phyloP scores from a whole-genome alignment of 2,329 filamentous ascomycete species.

The Penicillium sp. region DNA sequence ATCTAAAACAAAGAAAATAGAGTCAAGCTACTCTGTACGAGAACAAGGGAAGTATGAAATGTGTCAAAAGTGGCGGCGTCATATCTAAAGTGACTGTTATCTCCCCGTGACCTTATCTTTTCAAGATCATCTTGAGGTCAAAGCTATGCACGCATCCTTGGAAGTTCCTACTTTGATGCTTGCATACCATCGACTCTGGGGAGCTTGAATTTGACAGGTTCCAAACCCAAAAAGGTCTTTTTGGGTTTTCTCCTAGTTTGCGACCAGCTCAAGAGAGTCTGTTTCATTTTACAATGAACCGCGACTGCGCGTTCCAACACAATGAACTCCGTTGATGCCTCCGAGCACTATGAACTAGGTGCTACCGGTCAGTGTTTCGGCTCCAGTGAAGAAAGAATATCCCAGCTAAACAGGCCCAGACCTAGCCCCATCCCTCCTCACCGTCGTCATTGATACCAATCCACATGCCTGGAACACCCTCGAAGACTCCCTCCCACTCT shows the following conservation, averaged over 20 bases:
- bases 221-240: too few species aligned
- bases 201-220: too few species aligned
- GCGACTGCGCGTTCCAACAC: conserved; percentile 21
- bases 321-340: conserved; percentile 69
- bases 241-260: background rate
- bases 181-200: too few species aligned
- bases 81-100: conserved; percentile 5
- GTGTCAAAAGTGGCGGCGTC: background rate
- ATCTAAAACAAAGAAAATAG: background rate
- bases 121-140: background rate
- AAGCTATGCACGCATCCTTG: background rate
- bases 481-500: conserved; percentile 71
- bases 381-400: conserved; percentile 3
- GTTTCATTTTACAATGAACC: conserved; percentile 13
- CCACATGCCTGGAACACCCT: conserved; percentile 89
- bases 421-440: conserved; percentile 75
- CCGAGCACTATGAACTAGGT: conserved; percentile 54
- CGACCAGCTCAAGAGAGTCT: background rate
- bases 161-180: too few species aligned
- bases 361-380: conserved; percentile 43
- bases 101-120: conserved; percentile 13
- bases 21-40: background rate
- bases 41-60: background rate
- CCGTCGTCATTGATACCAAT: conserved; percentile 93
- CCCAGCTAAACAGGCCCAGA: conserved; percentile 37